Conservation (phyloP, 768 basidiomycete genomes). For the Plicaturopsis crispa region DNA sequence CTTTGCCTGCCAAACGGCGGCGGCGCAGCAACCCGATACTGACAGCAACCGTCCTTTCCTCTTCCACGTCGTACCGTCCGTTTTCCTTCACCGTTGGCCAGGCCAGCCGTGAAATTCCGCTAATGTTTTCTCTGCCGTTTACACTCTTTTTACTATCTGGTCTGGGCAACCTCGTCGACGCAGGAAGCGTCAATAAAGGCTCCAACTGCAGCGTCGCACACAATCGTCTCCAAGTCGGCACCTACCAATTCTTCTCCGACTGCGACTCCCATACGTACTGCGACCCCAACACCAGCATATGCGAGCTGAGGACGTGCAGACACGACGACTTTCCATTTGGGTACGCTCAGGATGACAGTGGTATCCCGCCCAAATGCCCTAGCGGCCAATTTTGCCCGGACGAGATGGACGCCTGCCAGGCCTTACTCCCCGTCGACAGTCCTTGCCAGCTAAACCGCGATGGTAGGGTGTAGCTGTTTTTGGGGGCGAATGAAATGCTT, state of each 20-base stretch:
- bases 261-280: constrained; percentile 72
- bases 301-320: constrained; percentile 62
- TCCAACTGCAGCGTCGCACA: constrained; percentile 42
- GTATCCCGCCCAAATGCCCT: constrained; percentile 55
- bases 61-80: too few relatives aligned
- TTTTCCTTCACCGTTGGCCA: too few relatives aligned
- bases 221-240: constrained; percentile 66
- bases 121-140: constrained; percentile 30
- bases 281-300: constrained; percentile 38
- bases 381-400: constrained; percentile 75
- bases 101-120: too few relatives aligned
- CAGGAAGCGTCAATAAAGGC: constrained; percentile 39
- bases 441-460: constrained; percentile 84
- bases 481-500: background rate
- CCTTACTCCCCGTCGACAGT: constrained; percentile 50
- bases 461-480: constrained; percentile 35
- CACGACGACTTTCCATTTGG: constrained; percentile 75
- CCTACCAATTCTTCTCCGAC: constrained; percentile 75
- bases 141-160: constrained; percentile 49
- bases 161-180: constrained; percentile 30
- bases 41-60: too few relatives aligned
- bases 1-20: too few relatives aligned
- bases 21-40: too few relatives aligned
- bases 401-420: constrained; percentile 66
- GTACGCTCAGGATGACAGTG: constrained; percentile 30